These are phyloP conservation scores for Lantana camara DNA, from an alignment of 257 asterid genomes.

Conservation along the genomic window DNA sequence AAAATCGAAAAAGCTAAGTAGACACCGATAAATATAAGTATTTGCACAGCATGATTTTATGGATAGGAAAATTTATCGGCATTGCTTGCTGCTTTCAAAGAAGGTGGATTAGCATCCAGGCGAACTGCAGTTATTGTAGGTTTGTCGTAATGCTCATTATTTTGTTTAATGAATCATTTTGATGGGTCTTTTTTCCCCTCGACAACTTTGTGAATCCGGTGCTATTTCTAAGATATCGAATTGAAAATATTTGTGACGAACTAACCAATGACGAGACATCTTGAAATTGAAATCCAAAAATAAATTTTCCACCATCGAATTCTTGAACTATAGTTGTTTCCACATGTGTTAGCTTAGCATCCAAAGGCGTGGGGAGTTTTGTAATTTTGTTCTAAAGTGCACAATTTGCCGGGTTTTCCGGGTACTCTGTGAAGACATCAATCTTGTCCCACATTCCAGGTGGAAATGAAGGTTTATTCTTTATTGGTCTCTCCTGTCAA, in stretches of 20 bases:
- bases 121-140: neutral
- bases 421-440: neutral
- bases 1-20: neutral
- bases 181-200: too few species aligned
- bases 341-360: neutral
- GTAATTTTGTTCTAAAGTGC: slow-evolving; percentile 1
- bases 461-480: too few species aligned
- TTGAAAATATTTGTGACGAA: too few species aligned
- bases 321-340: neutral
- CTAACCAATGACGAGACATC: too few species aligned
- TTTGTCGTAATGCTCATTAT: too few species aligned
- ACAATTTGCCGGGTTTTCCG: slow-evolving; percentile 25
- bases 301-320: too few species aligned
- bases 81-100: neutral
- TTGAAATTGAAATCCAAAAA: too few species aligned
- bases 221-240: too few species aligned
- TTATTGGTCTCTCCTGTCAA: neutral
- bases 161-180: too few species aligned
- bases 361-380: neutral
- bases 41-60: neutral
- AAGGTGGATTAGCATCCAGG: neutral
- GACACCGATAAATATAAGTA: neutral
- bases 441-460: too few species aligned
- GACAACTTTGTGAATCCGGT: too few species aligned
- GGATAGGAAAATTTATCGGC: too few species aligned